phyloP scores from a whole-genome alignment of 2,329 filamentous ascomycete species.

The Pezicula radicicola region DNA sequence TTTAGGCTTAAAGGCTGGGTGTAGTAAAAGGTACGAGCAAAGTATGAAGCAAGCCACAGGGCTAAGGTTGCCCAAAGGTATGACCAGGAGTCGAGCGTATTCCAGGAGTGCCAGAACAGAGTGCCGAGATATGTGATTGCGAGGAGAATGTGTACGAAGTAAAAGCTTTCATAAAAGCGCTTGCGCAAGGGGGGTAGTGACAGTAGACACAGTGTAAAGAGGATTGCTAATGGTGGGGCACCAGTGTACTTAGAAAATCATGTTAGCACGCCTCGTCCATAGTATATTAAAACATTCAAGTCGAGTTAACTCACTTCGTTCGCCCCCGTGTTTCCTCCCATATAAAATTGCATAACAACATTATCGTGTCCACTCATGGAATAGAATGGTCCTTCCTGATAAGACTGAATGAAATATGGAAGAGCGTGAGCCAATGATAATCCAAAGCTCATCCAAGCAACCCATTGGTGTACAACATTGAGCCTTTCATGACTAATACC shows the following conservation, averaged over 20 bases:
- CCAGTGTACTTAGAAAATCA: slow-evolving; percentile 52
- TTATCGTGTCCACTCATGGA: slow-evolving; percentile 37
- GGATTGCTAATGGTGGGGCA: slow-evolving; percentile 51
- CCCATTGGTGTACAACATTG: background rate
- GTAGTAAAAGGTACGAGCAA: slow-evolving; percentile 38
- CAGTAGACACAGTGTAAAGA: slow-evolving; percentile 58
- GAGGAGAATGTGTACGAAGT: slow-evolving; percentile 57
- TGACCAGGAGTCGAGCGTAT: slow-evolving; percentile 62
- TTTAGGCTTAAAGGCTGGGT: slow-evolving; percentile 39
- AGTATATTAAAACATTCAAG: background rate
- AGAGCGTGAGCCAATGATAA: background rate
- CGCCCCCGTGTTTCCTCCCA: slow-evolving; percentile 27
- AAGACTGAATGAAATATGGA: background rate
- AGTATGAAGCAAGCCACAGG: slow-evolving; percentile 56
- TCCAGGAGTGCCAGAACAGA: slow-evolving; percentile 66
- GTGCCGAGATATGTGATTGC: slow-evolving; percentile 58
- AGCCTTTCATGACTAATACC: background rate
- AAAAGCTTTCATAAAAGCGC: slow-evolving; percentile 55
- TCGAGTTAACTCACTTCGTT: slow-evolving; percentile 10
- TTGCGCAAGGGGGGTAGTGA: slow-evolving; percentile 50
- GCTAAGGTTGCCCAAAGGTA: slow-evolving; percentile 60
- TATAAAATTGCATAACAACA: slow-evolving; percentile 39
- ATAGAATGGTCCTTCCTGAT: slow-evolving; percentile 41
- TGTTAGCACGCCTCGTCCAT: background rate
- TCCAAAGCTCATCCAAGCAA: background rate